phyloP scores from a whole-genome alignment of 768 basidiomycete species.

The Boletus rubescentipes region DNA sequence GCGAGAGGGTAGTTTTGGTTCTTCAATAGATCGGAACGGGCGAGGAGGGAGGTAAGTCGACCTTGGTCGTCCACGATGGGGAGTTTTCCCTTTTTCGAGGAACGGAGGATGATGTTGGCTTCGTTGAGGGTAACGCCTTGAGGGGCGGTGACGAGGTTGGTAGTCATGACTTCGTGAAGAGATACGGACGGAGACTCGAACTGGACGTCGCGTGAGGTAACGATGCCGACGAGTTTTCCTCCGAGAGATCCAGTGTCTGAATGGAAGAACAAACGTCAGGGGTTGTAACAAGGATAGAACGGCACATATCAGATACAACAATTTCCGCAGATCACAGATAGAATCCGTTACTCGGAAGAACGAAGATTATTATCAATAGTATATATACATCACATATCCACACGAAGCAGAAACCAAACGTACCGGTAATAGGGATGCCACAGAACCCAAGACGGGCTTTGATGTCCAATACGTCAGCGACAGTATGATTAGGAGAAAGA shows the following conservation, averaged over 20 bases:
- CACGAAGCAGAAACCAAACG: constrained; percentile 34
- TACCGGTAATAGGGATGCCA: constrained; percentile 96
- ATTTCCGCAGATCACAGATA: constrained; percentile 74
- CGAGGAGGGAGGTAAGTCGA: constrained; percentile 78
- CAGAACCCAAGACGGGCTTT: constrained; percentile 92
- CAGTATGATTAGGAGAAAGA: constrained; percentile 70
- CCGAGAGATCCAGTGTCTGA: constrained; percentile 84
- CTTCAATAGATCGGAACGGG: constrained; percentile 95
- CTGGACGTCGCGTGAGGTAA: constrained; percentile 94
- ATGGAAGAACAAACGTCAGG: constrained; percentile 20
- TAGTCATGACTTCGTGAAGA: constrained; percentile 90
- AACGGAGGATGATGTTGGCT: constrained; percentile 92
- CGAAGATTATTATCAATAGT: constrained; percentile 67
- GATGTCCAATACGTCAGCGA: constrained; percentile 90
- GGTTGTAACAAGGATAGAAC: constrained; percentile 2
- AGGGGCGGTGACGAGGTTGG: constrained; percentile 77
- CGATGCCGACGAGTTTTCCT: constrained; percentile 93
- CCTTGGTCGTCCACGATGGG: constrained; percentile 74
- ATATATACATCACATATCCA: constrained; percentile 45
- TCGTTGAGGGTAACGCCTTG: constrained; percentile 87
- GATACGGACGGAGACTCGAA: constrained; percentile 69
- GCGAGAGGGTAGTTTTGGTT: constrained; percentile 96
- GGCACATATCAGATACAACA: constrained; percentile 17
- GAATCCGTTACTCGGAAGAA: constrained; percentile 79
- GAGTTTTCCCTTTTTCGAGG: constrained; percentile 97